phyloP scores from a whole-genome alignment of 352 stramenopile species.

The Achlya hypogyna region DNA sequence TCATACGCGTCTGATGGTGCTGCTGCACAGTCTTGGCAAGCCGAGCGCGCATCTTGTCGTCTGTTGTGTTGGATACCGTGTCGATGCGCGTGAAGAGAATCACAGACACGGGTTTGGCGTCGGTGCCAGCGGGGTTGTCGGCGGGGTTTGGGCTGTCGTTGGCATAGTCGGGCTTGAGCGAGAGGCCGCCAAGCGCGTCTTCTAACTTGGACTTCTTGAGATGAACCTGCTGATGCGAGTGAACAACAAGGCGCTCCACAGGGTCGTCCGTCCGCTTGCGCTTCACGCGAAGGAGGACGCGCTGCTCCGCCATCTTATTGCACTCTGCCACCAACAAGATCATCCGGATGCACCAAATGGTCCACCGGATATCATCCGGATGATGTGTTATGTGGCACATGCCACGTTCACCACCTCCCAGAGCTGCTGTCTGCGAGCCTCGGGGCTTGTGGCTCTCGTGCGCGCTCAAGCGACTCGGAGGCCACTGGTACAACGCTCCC shows the following conservation, averaged over 20 bases:
- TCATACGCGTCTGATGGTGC: constrained; percentile 50
- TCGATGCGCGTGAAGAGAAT: constrained; percentile 82
- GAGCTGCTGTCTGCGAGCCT: not conserved
- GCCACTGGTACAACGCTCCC: too few species aligned
- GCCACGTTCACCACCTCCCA: too few species aligned
- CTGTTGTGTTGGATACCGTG: constrained; percentile 50
- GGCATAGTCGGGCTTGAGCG: constrained; percentile 26
- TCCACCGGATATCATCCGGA: not conserved
- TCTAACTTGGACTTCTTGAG: not conserved
- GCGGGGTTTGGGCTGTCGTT: constrained; percentile 11
- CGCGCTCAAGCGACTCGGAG: too few species aligned
- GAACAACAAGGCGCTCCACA: constrained; percentile 55
- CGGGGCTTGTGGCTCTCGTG: too few species aligned
- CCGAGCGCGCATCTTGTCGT: constrained; percentile 15
- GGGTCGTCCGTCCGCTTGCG: constrained; percentile 76
- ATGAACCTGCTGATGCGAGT: constrained; percentile 18
- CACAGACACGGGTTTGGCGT: constrained; percentile 36
- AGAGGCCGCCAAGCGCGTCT: constrained; percentile 21
- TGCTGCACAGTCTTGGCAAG: constrained; percentile 9
- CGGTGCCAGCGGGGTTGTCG: constrained; percentile 57
- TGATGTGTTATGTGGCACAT: too few species aligned
- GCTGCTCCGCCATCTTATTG: not conserved
- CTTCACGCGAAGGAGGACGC: constrained; percentile 71
- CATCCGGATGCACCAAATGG: too few species aligned
- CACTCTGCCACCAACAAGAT: not conserved